phyloP scores from a whole-genome alignment of 169 alveolate species.

The Plasmodium coatneyi region DNA sequence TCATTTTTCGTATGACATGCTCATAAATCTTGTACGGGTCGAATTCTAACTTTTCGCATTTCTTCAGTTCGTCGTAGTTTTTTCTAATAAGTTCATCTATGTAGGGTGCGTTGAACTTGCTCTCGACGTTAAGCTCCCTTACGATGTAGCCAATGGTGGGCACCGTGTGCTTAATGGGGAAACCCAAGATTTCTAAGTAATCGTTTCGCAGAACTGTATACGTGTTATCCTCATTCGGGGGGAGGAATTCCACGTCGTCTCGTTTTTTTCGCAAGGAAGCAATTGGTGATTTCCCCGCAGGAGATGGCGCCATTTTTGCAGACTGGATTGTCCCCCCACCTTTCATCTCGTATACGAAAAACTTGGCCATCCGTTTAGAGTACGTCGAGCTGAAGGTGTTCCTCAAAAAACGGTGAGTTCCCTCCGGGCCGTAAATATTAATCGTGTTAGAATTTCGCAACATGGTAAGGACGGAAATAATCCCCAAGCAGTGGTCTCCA shows the following conservation, averaged over 20 bases:
- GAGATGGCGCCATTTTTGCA: neutral
- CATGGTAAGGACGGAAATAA: constrained; percentile 82
- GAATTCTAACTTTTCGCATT: constrained; percentile 34
- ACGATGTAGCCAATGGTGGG: constrained; percentile 90
- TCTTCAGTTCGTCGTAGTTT: constrained; percentile 61
- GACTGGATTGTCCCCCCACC: neutral
- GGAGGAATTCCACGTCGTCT: constrained; percentile 19
- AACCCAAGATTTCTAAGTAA: constrained; percentile 75
- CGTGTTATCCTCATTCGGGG: constrained; percentile 62
- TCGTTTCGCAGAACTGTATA: constrained; percentile 77
- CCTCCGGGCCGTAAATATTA: constrained; percentile 87
- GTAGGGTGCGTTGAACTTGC: constrained; percentile 77
- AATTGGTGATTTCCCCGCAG: neutral
- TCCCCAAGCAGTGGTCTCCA: constrained; percentile 90
- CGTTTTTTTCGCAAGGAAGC: neutral
- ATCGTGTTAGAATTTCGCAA: constrained; percentile 23
- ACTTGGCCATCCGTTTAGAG: constrained; percentile 30
- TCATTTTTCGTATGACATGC: constrained; percentile 64
- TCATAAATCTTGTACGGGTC: constrained; percentile 49
- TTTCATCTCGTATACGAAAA: constrained; percentile 18
- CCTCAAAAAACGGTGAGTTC: constrained; percentile 72
- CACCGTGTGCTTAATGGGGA: constrained; percentile 83
- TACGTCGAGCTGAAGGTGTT: constrained; percentile 12
- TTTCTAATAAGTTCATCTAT: constrained; percentile 73
- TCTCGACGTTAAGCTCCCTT: constrained; percentile 74